Conservation (phyloP, 2,329 filamentous ascomycete genomes). For the Cordyceps fumosorosea region DNA sequence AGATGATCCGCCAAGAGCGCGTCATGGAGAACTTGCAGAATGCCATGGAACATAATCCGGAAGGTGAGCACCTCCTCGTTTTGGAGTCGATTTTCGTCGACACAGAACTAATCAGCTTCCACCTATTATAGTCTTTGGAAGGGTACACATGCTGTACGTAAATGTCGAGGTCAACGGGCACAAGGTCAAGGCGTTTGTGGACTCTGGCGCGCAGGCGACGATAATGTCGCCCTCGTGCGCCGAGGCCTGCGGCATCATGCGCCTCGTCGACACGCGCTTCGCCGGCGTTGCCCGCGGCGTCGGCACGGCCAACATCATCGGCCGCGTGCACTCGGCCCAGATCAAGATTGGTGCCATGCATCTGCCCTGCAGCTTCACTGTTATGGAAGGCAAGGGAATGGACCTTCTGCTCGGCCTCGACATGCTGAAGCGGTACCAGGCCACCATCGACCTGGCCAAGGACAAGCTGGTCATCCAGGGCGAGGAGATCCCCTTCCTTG, state of each 20-base stretch:
- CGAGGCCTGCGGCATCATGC: slow-evolving; percentile 90
- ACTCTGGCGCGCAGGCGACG: slow-evolving; percentile 94
- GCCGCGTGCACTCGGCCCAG: slow-evolving; percentile 89
- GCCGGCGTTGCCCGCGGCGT: slow-evolving; percentile 89
- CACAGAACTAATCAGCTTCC: slow-evolving; percentile 14
- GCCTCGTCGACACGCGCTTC: slow-evolving; percentile 86
- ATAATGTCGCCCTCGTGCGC: slow-evolving; percentile 97
- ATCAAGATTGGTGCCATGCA: slow-evolving; percentile 87
- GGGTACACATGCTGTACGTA: slow-evolving; percentile 94
- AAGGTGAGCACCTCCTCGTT: slow-evolving; percentile 55
- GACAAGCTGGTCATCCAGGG: slow-evolving; percentile 84
- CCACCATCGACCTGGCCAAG: slow-evolving; percentile 78
- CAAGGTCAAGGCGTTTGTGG: slow-evolving; percentile 90
- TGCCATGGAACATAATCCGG: slow-evolving; percentile 94
- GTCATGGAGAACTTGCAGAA: slow-evolving; percentile 95
- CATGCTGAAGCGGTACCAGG: slow-evolving; percentile 95
- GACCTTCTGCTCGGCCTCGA: slow-evolving; percentile 89
- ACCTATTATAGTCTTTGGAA: slow-evolving; percentile 66
- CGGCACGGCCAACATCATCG: slow-evolving; percentile 88
- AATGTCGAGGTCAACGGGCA: slow-evolving; percentile 90
- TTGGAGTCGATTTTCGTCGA: not conserved
- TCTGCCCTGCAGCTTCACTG: slow-evolving; percentile 91
- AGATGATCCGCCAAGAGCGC: slow-evolving; percentile 91
- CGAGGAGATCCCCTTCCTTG: slow-evolving; percentile 81
- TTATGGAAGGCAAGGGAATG: slow-evolving; percentile 98